Evolutionary conservation across 495 filamentous ascomycete species (phyloP).

Genomic region (Polyplosphaeria fusca): DNA sequence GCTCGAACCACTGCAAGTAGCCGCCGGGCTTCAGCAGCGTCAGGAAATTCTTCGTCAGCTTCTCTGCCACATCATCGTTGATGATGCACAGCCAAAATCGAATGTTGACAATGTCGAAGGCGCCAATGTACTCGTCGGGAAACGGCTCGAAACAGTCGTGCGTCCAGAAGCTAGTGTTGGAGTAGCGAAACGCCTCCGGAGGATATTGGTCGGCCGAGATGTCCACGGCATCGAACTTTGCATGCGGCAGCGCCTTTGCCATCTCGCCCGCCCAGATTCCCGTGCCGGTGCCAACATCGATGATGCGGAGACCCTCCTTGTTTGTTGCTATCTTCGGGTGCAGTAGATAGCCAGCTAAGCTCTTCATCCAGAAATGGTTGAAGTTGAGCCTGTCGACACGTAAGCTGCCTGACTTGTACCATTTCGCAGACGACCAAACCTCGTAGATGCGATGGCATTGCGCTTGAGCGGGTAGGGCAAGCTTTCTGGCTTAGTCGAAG

Average conservation of each 20-base stretch:
- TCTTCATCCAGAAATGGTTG: slow-evolving; percentile 1
- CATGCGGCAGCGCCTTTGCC: not conserved
- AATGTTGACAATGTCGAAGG: slow-evolving; percentile 4
- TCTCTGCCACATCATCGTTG: not conserved
- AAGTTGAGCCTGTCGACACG: slow-evolving; percentile 5
- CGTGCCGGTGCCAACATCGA: too few species aligned
- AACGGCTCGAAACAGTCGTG: slow-evolving; percentile 6
- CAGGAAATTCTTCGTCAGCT: not conserved
- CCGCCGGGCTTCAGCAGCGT: slow-evolving; percentile 10
- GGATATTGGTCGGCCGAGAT: not conserved
- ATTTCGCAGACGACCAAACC: too few species aligned
- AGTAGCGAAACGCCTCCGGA: not conserved
- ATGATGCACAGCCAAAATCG: not conserved
- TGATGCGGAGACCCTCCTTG: not conserved
- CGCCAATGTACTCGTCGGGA: not conserved
- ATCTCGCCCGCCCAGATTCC: too few species aligned
- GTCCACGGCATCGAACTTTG: slow-evolving; percentile 32
- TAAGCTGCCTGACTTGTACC: too few species aligned
- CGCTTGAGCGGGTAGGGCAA: not conserved
- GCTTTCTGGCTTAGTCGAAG: too few species aligned
- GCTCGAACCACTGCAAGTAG: slow-evolving; percentile 12
- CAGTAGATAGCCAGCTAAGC: not conserved
- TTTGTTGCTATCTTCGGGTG: not conserved
- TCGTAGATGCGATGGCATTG: not conserved
- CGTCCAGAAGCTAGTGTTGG: too few species aligned